Evolutionary conservation across 305 asterid genomes (phyloP).

Genomic region (Fraxinus floribunda): DNA sequence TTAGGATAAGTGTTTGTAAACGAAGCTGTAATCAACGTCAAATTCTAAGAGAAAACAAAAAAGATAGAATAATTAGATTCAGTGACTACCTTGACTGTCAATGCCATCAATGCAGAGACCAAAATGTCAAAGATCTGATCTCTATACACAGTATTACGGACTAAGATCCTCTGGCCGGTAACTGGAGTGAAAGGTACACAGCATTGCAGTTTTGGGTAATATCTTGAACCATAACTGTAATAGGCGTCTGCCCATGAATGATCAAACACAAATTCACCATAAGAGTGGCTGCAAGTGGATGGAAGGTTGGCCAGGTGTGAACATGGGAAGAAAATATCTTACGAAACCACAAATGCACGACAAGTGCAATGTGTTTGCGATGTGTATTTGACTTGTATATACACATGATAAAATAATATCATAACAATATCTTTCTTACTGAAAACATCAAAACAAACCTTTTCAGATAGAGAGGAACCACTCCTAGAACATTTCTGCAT

Average conservation of each 20-base stretch:
- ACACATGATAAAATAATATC: not conserved
- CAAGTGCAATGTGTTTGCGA: conserved; percentile 6
- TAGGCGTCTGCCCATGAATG: conserved; percentile 99
- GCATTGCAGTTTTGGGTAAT: conserved; percentile 87
- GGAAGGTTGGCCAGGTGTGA: conserved; percentile 26
- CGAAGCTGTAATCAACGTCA: conserved; percentile 3
- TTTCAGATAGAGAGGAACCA: conserved; percentile 90
- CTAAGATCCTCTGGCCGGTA: conserved; percentile 92
- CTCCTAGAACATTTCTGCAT: conserved; percentile 63
- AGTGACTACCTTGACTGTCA: conserved; percentile 63
- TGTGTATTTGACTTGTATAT: conserved; percentile 1
- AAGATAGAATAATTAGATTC: conserved; percentile 18
- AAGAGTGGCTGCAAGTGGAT: conserved; percentile 80
- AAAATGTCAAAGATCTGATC: conserved; percentile 82
- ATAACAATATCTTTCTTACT: not conserved
- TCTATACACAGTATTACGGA: conserved; percentile 60
- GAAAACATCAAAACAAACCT: conserved; percentile 48
- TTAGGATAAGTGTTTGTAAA: not conserved
- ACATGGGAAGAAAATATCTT: conserved; percentile 11
- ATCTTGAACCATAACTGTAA: conserved; percentile 74
- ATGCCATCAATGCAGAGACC: conserved; percentile 81
- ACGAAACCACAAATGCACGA: not conserved
- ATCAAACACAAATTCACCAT: conserved; percentile 97
- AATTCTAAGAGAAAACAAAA: not conserved
- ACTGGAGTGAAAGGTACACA: conserved; percentile 97